phyloP scores from a whole-genome alignment of 2,329 filamentous ascomycete genomes.

The Rhytidhysteron rufulum region DNA sequence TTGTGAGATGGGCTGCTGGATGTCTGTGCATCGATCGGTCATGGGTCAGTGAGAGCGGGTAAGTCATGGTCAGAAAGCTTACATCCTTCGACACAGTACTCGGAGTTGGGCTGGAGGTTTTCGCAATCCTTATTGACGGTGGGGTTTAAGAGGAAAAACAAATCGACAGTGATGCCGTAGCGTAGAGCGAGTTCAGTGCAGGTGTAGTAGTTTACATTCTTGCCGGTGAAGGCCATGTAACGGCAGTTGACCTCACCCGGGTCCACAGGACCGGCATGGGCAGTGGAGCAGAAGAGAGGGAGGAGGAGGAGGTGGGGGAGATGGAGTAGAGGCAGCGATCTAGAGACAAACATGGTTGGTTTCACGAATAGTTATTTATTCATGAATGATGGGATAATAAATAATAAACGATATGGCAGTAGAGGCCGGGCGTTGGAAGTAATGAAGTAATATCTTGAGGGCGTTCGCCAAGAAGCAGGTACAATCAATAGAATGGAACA shows the following conservation, averaged over 20 bases:
- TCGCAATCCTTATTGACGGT: constrained; percentile 21
- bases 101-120: constrained; percentile 22
- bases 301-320: no score
- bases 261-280: no score
- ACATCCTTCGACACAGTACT: constrained; percentile 30
- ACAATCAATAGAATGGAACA: no score
- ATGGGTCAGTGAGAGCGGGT: not conserved
- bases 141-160: constrained; percentile 26
- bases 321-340: no score
- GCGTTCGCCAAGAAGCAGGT: no score
- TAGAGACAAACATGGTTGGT: no score
- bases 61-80: constrained; percentile 8
- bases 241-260: not conserved
- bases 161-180: constrained; percentile 16
- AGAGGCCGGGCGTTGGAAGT: no score
- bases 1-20: constrained; percentile 13
- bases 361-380: no score
- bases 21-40: not conserved
- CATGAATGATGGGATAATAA: no score
- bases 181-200: constrained; percentile 16
- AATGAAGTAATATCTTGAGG: no score
- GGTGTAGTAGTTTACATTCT: constrained; percentile 21
- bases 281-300: no score
- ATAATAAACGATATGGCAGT: no score
- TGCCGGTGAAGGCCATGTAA: not conserved